Conservation (phyloP, 208 protist genomes). For the Wallacemonas sp. region DNA sequence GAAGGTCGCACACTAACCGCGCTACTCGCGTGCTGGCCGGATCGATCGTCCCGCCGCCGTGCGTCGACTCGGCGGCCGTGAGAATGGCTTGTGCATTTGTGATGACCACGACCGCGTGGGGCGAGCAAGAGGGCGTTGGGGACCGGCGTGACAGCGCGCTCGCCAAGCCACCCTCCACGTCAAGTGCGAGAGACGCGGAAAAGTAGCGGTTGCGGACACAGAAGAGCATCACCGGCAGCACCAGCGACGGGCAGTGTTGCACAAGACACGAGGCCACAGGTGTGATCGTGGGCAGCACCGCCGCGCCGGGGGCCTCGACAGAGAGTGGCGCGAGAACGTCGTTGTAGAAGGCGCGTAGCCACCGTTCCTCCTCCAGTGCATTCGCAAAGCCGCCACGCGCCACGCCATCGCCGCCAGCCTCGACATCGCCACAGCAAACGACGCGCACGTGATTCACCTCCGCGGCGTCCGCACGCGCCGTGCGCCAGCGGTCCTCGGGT, state of each 20-base stretch:
- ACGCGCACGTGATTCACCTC: neutral
- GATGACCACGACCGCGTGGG: too few relatives aligned
- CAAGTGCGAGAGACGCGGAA: neutral
- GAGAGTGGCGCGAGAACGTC: neutral
- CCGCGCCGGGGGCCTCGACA: neutral
- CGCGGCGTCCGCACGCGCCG: neutral
- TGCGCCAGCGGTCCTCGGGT: too few relatives aligned
- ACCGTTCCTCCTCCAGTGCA: neutral
- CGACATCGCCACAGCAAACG: neutral
- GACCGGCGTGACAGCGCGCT: too few relatives aligned
- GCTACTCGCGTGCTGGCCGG: neutral
- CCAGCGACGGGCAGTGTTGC: neutral
- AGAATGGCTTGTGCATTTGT: too few relatives aligned
- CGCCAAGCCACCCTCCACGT: neutral
- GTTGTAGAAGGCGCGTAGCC: neutral
- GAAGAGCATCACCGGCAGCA: neutral
- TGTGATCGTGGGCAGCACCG: too few relatives aligned
- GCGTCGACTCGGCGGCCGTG: too few relatives aligned
- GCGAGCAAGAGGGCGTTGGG: too few relatives aligned
- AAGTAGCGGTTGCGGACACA: neutral
- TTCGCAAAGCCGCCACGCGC: neutral
- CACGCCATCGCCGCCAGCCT: neutral
- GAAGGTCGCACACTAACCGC: neutral
- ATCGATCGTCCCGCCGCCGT: neutral
- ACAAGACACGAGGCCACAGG: too few relatives aligned